These are phyloP conservation scores for Apiospora arundinis DNA, from an alignment of 2,329 filamentous ascomycete species.

Conservation along the genomic window DNA sequence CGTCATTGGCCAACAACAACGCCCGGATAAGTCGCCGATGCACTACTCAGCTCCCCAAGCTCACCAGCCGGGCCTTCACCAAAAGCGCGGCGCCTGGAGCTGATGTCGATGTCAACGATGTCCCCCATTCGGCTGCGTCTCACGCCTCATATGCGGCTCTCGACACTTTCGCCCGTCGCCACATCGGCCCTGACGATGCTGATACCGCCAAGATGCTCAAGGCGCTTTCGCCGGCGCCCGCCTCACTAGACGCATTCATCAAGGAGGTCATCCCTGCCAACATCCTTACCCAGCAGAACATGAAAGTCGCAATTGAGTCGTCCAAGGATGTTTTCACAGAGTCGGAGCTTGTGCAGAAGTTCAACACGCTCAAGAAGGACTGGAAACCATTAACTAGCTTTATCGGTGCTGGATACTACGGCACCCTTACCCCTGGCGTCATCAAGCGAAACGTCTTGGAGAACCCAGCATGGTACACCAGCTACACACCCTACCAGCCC, in stretches of 20 bases:
- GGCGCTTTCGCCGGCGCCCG: conserved; percentile 74
- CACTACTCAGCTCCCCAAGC: conserved; percentile 22
- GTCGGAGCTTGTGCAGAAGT: conserved; percentile 59
- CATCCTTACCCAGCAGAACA: conserved; percentile 71
- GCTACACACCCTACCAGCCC: conserved; percentile 95
- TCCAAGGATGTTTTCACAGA: conserved; percentile 60
- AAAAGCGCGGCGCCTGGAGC: conserved; percentile 22
- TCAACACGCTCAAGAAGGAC: conserved; percentile 45
- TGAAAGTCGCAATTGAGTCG: conserved; percentile 55
- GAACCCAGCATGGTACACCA: conserved; percentile 96
- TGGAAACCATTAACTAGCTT: conserved; percentile 58
- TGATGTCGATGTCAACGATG: conserved; percentile 29
- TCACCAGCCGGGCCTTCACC: not conserved
- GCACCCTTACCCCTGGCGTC: conserved; percentile 83
- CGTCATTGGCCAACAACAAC: conserved; percentile 21
- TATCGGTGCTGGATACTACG: conserved; percentile 89
- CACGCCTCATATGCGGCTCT: conserved; percentile 42
- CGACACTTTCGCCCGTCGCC: conserved; percentile 77
- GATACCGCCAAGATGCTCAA: conserved; percentile 81
- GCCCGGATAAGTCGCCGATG: conserved; percentile 33
- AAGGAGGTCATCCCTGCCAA: conserved; percentile 81
- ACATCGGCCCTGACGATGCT: conserved; percentile 81
- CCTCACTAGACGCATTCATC: conserved; percentile 82
- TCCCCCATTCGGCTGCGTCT: conserved; percentile 29
- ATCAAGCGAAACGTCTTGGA: conserved; percentile 93